Conservation (phyloP, 1,139 yeast genomes). For the Blastobotrys persicus region DNA sequence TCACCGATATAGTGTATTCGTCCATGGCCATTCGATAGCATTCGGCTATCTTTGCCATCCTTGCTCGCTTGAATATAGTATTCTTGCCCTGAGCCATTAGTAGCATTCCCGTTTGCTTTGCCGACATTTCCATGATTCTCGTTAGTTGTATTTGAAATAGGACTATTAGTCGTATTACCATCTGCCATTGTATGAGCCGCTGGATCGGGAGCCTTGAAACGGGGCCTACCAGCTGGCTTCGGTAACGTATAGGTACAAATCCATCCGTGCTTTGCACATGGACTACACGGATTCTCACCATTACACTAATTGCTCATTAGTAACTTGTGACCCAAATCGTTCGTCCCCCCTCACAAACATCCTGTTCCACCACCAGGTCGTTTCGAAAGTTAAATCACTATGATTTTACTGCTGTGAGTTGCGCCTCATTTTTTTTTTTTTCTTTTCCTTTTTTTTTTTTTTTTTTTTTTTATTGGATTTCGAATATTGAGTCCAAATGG, state of each 20-base stretch:
- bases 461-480: no score
- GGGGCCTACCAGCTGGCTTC: conserved; percentile 3
- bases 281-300: conserved; percentile 5
- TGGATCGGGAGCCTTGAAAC: neutral
- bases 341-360: no score
- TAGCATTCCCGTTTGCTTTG: neutral
- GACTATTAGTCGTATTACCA: no score
- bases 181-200: no score
- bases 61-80: conserved; percentile 6
- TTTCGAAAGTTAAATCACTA: no score
- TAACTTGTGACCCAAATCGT: neutral
- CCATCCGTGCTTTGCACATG: conserved; percentile 6
- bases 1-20: conserved; percentile 1
- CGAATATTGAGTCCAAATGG: no score
- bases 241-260: conserved; percentile 2
- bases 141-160: neutral
- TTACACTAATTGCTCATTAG: conserved; percentile 2
- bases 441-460: no score
- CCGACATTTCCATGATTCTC: neutral
- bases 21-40: conserved; percentile 7
- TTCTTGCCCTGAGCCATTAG: neutral
- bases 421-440: no score
- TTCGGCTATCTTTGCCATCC: neutral
- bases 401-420: no score
- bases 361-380: no score